A percentile compares a stretch with the other conserved stretches of the same genome.
Evolutionary conservation across 441 rosid species (phyloP).

Genomic region (Isatis lusitanica): DNA sequence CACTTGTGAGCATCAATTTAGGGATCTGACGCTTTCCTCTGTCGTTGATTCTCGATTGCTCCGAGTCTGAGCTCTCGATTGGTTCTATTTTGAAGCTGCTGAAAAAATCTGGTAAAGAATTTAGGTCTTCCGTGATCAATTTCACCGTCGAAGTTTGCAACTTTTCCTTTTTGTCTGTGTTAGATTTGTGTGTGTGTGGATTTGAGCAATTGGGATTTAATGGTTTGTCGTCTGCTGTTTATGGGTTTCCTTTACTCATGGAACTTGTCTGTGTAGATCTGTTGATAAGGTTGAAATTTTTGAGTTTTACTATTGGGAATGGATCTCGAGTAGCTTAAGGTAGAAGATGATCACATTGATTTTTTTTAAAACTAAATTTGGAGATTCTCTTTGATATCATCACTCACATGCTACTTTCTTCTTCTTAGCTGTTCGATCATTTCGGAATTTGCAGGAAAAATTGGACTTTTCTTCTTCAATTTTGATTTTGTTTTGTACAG

Average conservation of each 20-base stretch:
- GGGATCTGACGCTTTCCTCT: slow-evolving; percentile 32
- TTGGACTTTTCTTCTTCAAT: not conserved
- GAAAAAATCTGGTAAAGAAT: slow-evolving; percentile 26
- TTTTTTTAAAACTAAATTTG: not conserved
- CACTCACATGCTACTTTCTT: not conserved
- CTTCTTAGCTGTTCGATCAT: not conserved
- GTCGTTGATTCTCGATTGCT: slow-evolving; percentile 30
- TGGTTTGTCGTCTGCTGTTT: slow-evolving; percentile 21
- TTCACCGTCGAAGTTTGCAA: not conserved
- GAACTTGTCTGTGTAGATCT: slow-evolving; percentile 31
- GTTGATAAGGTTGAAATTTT: slow-evolving; percentile 9
- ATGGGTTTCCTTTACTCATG: slow-evolving; percentile 5
- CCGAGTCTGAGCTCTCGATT: slow-evolving; percentile 13
- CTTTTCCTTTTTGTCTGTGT: not conserved
- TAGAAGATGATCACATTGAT: slow-evolving; percentile 34
- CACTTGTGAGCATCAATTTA: slow-evolving; percentile 40
- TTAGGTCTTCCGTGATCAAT: not conserved
- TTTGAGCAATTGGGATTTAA: slow-evolving; percentile 26
- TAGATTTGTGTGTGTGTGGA: slow-evolving; percentile 1
- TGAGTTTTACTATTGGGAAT: slow-evolving; percentile 29
- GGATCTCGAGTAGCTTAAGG: slow-evolving; percentile 32
- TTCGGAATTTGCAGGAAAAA: not conserved
- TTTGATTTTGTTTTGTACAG: not conserved
- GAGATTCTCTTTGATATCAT: slow-evolving; percentile 9
- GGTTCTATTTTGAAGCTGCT: slow-evolving; percentile 26